A percentile compares a stretch with the other conserved stretches of the same genome.
Evolutionary conservation across 495 filamentous ascomycete species (phyloP).

Genomic region (Neurospora africana): DNA sequence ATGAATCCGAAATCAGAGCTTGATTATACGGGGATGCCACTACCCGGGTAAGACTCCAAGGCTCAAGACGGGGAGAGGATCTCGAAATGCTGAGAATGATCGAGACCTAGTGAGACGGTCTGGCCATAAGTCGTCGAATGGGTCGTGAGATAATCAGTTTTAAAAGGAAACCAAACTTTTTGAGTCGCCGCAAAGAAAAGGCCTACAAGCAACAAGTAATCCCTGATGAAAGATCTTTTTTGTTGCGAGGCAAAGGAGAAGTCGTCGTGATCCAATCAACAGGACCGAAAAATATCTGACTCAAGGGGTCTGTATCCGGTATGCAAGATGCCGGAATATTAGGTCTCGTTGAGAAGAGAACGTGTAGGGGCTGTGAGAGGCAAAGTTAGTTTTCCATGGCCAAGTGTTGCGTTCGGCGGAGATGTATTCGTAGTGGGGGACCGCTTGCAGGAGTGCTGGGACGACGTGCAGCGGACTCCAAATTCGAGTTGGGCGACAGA

Average conservation of each 20-base stretch:
- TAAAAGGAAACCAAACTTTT: background rate
- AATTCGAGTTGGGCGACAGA: conserved; percentile 1
- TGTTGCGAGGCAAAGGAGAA: background rate
- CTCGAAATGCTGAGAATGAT: conserved; percentile 13
- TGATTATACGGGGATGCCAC: background rate
- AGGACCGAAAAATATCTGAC: background rate
- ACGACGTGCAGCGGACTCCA: background rate
- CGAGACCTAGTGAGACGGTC: conserved; percentile 29
- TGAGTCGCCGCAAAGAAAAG: background rate
- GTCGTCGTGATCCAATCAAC: background rate
- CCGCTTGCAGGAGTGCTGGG: background rate
- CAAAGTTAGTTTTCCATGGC: background rate
- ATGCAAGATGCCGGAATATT: background rate
- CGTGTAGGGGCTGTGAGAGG: background rate
- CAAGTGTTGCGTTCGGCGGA: background rate
- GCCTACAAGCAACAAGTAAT: background rate
- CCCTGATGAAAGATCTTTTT: background rate
- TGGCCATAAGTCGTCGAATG: conserved; percentile 29
- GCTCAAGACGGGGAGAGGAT: conserved; percentile 27
- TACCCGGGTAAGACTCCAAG: conserved; percentile 16
- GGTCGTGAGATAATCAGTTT: background rate
- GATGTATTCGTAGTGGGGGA: background rate
- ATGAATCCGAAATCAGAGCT: background rate
- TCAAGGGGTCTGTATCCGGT: background rate
- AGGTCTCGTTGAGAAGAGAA: background rate